Evolutionary conservation across 352 stramenopile genomes (phyloP).

Genomic region (Blastocystis sp.): DNA sequence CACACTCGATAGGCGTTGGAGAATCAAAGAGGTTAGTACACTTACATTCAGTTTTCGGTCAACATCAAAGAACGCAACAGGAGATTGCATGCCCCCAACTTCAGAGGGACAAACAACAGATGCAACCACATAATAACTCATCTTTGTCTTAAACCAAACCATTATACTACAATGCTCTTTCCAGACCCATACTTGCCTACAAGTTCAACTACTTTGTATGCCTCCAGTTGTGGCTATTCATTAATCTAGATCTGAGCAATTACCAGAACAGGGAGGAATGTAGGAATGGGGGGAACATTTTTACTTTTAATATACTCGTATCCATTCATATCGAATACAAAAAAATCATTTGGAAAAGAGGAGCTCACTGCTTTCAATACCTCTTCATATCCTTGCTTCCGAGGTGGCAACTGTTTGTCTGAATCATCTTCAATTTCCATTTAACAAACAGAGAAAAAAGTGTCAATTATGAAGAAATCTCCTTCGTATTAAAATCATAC

Average conservation of each 20-base stretch:
- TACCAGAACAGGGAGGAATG: slow-evolving; percentile 16
- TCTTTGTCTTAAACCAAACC: background rate
- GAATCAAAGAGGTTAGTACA: background rate
- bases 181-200: background rate
- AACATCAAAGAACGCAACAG: slow-evolving; percentile 8
- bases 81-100: background rate
- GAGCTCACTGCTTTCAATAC: background rate
- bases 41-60: slow-evolving; percentile 11
- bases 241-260: background rate
- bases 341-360: slow-evolving; percentile 3
- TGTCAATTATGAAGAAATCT: background rate
- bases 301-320: slow-evolving; percentile 18
- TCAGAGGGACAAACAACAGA: background rate
- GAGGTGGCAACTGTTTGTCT: background rate
- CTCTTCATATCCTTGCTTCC: background rate
- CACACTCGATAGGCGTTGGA: background rate
- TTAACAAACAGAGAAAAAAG: background rate
- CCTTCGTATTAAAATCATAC: slow-evolving; percentile 4
- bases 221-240: background rate
- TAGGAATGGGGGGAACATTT: background rate
- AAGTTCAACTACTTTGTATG: slow-evolving; percentile 10
- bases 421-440: background rate
- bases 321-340: slow-evolving; percentile 22
- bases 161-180: background rate
- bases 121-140: slow-evolving; percentile 11